Evolutionary conservation across 768 basidiomycete species (phyloP).

Genomic region (Leccinum longicurvipes): DNA sequence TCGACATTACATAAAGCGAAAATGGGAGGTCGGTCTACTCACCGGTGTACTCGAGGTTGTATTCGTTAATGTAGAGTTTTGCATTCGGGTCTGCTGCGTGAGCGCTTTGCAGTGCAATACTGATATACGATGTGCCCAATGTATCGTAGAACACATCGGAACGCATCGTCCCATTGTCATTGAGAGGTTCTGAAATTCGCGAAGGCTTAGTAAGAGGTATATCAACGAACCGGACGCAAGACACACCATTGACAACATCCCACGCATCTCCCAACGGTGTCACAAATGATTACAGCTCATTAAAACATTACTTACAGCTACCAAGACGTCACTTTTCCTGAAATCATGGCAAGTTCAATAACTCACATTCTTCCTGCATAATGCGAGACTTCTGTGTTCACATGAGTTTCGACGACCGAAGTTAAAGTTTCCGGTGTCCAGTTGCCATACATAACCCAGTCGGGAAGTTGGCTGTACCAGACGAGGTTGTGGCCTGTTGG

Average conservation of each 20-base stretch:
- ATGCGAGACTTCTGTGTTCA: conserved; percentile 16
- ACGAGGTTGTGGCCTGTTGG: conserved; percentile 20
- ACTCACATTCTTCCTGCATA: conserved; percentile 15
- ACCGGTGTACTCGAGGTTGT: conserved; percentile 25
- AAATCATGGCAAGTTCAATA: neutral
- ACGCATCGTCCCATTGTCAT: conserved; percentile 59
- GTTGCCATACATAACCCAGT: conserved; percentile 14
- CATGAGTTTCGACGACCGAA: conserved; percentile 16
- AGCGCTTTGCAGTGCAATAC: conserved; percentile 43
- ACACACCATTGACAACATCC: conserved; percentile 22
- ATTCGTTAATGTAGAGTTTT: conserved; percentile 34
- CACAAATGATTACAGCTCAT: neutral
- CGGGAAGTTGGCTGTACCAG: conserved; percentile 16
- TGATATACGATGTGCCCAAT: conserved; percentile 47
- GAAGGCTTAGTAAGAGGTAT: neutral
- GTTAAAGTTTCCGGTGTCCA: conserved; percentile 14
- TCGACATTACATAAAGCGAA: neutral
- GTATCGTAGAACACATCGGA: conserved; percentile 50
- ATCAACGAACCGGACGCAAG: neutral
- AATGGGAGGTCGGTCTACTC: conserved; percentile 9
- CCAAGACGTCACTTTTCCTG: neutral
- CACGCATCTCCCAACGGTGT: conserved; percentile 12
- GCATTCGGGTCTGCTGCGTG: conserved; percentile 28
- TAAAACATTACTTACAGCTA: conserved; percentile 11
- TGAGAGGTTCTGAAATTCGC: conserved; percentile 24